Conservation (phyloP, 306 rosid species). For the Cucumis sativus region Cucumber_9930_V3 NC_026658.2:25058001-25058500, state of each 20-base stretch:
- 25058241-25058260: constrained; percentile 49
- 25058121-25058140: constrained; percentile 59
- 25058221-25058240: constrained; percentile 52
- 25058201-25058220: constrained; percentile 64
- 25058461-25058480: constrained; percentile 5
- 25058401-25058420: constrained; percentile 2
- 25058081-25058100: constrained; percentile 91
- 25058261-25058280: constrained; percentile 73
- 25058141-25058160: constrained; percentile 39
- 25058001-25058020: background rate
- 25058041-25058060: constrained; percentile 95
- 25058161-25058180: constrained; percentile 59
- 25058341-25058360: constrained; percentile 65
- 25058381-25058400: constrained; percentile 15
- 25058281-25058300: constrained; percentile 73
- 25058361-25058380: constrained; percentile 29
- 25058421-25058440: constrained; percentile 1
- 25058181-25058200: constrained; percentile 77
- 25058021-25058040: constrained; percentile 24
- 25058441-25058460: background rate
- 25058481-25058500: constrained; percentile 3
- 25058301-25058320: constrained; percentile 63
- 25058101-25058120: constrained; percentile 59
- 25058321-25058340: constrained; percentile 81
- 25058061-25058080: constrained; percentile 89